Conservation (phyloP, 2,329 filamentous ascomycete species). For the Neopestalotiopsis clavispora region DNA sequence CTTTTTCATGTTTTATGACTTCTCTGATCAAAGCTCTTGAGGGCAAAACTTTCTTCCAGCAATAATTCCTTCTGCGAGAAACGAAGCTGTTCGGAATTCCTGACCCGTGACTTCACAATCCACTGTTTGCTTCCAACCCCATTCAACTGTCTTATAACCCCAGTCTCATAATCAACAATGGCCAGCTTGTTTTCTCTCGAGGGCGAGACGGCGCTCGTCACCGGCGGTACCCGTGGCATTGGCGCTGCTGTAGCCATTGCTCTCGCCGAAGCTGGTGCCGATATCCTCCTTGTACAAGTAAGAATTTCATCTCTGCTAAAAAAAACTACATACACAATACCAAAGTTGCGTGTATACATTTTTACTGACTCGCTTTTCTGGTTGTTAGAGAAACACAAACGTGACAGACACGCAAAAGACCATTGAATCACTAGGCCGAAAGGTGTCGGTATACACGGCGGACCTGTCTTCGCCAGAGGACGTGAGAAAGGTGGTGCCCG, state of each 20-base stretch:
- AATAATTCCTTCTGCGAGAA: not conserved
- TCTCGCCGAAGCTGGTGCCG: slow-evolving; percentile 63
- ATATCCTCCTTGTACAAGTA: slow-evolving; percentile 57
- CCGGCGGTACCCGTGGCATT: slow-evolving; percentile 62
- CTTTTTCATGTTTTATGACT: not conserved
- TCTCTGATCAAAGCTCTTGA: not conserved
- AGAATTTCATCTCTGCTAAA: not conserved
- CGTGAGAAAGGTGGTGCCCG: slow-evolving; percentile 15
- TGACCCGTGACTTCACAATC: not conserved
- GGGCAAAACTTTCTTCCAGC: not conserved
- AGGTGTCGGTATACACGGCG: slow-evolving; percentile 13
- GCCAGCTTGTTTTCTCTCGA: slow-evolving; percentile 55
- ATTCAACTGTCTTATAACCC: not conserved
- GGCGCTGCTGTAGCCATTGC: slow-evolving; percentile 61
- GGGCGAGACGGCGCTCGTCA: slow-evolving; percentile 62
- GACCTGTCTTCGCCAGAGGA: slow-evolving; percentile 35
- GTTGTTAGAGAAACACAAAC: slow-evolving; percentile 9
- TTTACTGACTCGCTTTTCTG: not conserved
- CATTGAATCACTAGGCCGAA: slow-evolving; percentile 15
- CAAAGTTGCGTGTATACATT: not conserved
- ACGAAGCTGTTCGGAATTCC: not conserved
- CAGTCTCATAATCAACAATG: not conserved
- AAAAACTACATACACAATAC: not conserved
- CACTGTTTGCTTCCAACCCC: not conserved
- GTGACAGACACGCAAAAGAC: slow-evolving; percentile 17